Percentiles rank a stretch among this genome's conserved stretches.
Conservation (phyloP, 306 rosid genomes). For the Malus sieversii region DNA sequence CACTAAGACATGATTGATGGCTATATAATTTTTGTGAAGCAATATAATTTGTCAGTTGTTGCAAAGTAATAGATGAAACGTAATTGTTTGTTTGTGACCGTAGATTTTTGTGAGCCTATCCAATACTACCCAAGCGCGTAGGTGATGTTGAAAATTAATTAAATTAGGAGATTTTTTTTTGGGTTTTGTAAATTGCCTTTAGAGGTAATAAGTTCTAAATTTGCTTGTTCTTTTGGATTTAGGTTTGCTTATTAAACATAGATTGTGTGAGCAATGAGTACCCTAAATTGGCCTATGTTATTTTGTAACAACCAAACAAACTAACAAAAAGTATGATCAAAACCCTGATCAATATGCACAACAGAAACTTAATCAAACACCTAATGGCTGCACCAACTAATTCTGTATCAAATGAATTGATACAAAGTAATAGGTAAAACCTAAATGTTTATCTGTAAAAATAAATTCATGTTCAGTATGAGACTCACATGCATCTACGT, state of each 20-base stretch:
- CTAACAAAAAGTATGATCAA: background rate
- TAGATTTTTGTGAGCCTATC: background rate
- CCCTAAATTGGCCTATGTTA: background rate
- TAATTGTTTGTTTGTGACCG: background rate
- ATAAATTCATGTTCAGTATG: background rate
- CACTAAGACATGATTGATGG: background rate
- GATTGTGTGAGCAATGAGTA: background rate
- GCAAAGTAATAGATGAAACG: too few relatives aligned
- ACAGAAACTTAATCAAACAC: background rate
- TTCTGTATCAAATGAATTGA: background rate
- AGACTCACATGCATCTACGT: background rate
- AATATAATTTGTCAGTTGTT: too few relatives aligned
- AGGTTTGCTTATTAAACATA: background rate
- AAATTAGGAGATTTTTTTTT: background rate
- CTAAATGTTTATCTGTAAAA: background rate
- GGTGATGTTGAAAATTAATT: too few relatives aligned
- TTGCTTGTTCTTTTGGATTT: background rate
- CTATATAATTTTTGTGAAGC: too few relatives aligned
- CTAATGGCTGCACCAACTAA: background rate
- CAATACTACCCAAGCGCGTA: background rate
- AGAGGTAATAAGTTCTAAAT: background rate
- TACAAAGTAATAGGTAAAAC: background rate
- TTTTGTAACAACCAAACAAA: too few relatives aligned
- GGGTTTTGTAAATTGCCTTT: background rate
- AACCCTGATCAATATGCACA: background rate